These are phyloP conservation scores for Fusarium gaditjirri DNA, from an alignment of 2,329 filamentous ascomycete species.

Conservation along the genomic window DNA sequence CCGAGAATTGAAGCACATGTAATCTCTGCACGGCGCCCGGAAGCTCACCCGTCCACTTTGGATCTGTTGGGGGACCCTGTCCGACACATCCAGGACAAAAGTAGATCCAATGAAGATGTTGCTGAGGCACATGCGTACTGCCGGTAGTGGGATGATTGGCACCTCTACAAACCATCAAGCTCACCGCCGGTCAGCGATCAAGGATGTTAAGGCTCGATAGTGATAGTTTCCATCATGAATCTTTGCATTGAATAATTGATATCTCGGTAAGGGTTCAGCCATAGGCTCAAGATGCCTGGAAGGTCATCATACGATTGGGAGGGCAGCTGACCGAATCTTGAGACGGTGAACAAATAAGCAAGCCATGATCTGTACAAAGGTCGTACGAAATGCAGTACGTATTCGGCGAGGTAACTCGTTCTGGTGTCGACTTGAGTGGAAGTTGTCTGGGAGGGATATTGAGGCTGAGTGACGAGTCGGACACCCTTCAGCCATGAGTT, in stretches of 20 bases:
- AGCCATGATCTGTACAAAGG: conserved; percentile 33
- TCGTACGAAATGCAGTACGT: conserved; percentile 39
- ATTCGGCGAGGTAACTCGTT: conserved; percentile 16
- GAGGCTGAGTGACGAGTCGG: conserved; percentile 13
- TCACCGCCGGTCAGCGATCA: conserved; percentile 41
- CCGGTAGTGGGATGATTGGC: conserved; percentile 39
- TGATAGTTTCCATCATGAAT: not conserved
- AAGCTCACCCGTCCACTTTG: conserved; percentile 14
- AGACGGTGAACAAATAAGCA: conserved; percentile 40
- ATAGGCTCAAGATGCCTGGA: conserved; percentile 16
- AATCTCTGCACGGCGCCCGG: conserved; percentile 29
- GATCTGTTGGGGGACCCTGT: conserved; percentile 16
- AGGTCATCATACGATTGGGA: conserved; percentile 39
- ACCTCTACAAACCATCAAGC: conserved; percentile 16
- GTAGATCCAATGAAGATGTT: conserved; percentile 29
- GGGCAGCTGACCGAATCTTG: conserved; percentile 37
- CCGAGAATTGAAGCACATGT: conserved; percentile 8
- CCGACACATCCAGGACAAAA: conserved; percentile 12
- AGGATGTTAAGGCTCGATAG: conserved; percentile 11
- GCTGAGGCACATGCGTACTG: conserved; percentile 25
- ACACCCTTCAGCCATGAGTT: not conserved
- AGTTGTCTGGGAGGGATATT: not conserved
- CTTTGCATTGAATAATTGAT: conserved; percentile 11
- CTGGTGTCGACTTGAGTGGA: not conserved
- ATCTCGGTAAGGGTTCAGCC: conserved; percentile 12